A percentile compares a stretch with the other conserved stretches of the same genome.
Conservation (phyloP, 495 filamentous ascomycete species). For the Lophiotrema nucula region DNA sequence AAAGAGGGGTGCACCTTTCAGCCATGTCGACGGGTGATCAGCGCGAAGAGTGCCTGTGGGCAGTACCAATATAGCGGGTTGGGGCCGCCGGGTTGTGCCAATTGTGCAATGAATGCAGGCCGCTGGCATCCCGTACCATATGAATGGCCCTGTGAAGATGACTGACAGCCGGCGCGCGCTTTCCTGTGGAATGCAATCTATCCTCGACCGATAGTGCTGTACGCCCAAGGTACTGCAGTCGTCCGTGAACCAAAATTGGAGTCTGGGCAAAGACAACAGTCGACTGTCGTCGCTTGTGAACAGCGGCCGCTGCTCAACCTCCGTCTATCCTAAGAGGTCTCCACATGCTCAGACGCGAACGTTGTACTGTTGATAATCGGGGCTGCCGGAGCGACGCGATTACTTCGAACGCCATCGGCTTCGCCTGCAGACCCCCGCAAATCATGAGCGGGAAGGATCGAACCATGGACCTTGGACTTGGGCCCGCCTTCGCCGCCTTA, state of each 20-base stretch:
- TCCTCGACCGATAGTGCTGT: slow-evolving; percentile 18
- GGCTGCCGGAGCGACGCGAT: not conserved
- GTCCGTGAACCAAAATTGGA: slow-evolving; percentile 3
- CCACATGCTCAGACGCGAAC: no score
- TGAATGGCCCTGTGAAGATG: slow-evolving; percentile 8
- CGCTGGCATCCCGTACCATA: slow-evolving; percentile 7
- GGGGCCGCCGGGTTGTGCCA: slow-evolving; percentile 15
- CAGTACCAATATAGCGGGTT: slow-evolving; percentile 33
- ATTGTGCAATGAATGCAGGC: not conserved
- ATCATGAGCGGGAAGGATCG: slow-evolving; percentile 7
- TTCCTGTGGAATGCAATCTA: slow-evolving; percentile 14
- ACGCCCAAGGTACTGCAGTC: not conserved
- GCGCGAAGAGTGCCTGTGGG: slow-evolving; percentile 14
- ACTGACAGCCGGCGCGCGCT: slow-evolving; percentile 10
- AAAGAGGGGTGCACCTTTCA: slow-evolving; percentile 19
- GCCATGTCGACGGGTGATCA: slow-evolving; percentile 36
- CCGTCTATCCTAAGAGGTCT: not conserved
- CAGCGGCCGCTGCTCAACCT: not conserved
- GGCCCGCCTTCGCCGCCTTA: slow-evolving; percentile 7
- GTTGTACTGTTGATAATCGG: not conserved
- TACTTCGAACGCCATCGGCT: not conserved
- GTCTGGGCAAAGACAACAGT: not conserved
- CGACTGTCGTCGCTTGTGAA: not conserved
- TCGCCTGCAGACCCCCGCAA: not conserved
- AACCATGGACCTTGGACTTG: not conserved